Percentiles rank a stretch among this genome's conserved stretches.
Conservation (phyloP, 441 rosid genomes). For the Monsonia emarginata region DNA sequence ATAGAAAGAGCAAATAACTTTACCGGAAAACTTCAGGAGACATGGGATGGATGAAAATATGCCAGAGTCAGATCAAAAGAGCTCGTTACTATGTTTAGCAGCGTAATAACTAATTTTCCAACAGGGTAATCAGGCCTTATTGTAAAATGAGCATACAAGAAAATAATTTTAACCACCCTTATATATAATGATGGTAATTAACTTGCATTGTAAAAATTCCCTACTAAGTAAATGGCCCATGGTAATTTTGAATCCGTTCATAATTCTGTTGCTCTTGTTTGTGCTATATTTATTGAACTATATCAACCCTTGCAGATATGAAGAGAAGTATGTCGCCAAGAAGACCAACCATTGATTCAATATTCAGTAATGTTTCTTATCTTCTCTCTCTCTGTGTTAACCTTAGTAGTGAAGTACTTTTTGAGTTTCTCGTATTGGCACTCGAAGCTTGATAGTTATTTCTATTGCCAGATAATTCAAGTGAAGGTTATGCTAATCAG, state of each 20-base stretch:
- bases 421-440: not conserved
- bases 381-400: not conserved
- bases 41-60: not conserved
- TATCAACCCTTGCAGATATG: slow-evolving; percentile 32
- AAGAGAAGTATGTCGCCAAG: slow-evolving; percentile 34
- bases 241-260: slow-evolving; percentile 3
- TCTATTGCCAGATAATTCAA: slow-evolving; percentile 45
- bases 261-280: slow-evolving; percentile 11
- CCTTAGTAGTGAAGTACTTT: slow-evolving; percentile 1
- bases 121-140: not conserved
- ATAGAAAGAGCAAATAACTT: not conserved
- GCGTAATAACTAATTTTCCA: not conserved
- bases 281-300: slow-evolving; percentile 4
- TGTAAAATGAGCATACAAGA: not conserved
- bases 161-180: not conserved
- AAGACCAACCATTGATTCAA: slow-evolving; percentile 35
- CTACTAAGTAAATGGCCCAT: not conserved
- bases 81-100: not conserved
- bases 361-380: slow-evolving; percentile 33
- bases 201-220: not conserved
- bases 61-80: not conserved
- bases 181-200: not conserved
- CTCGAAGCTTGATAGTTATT: not conserved
- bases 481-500: slow-evolving; percentile 36
- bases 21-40: not conserved